These are phyloP conservation scores for Epichloe gansuensis DNA, from an alignment of 2,329 filamentous ascomycete genomes.

Conservation along the genomic window DNA sequence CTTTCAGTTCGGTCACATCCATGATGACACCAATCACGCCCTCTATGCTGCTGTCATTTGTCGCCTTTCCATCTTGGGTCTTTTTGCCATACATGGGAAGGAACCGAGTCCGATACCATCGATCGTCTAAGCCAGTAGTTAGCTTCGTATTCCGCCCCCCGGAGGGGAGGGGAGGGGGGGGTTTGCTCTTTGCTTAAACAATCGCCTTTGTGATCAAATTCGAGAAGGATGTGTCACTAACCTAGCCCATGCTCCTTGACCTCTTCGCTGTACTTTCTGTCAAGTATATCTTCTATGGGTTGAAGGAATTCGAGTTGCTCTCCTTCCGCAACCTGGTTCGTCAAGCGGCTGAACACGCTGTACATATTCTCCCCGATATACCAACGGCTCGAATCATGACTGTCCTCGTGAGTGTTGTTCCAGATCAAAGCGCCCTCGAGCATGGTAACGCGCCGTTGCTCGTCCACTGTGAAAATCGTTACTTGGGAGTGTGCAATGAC, in stretches of 20 bases:
- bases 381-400: constrained; percentile 29
- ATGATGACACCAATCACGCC: constrained; percentile 69
- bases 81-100: constrained; percentile 50
- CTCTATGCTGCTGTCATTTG: constrained; percentile 40
- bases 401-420: constrained; percentile 29
- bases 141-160: background rate
- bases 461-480: constrained; percentile 62
- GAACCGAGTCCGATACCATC: constrained; percentile 61
- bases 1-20: constrained; percentile 62
- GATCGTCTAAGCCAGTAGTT: constrained; percentile 29
- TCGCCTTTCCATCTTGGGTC: constrained; percentile 35
- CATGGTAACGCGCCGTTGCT: constrained; percentile 47
- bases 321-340: constrained; percentile 27
- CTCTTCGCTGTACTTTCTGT: constrained; percentile 46
- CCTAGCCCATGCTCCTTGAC: constrained; percentile 50
- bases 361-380: constrained; percentile 51
- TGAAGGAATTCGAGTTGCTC: constrained; percentile 37
- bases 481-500: constrained; percentile 65
- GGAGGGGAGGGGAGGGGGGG: no score
- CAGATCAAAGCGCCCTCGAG: constrained; percentile 55
- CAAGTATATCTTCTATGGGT: constrained; percentile 51
- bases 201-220: no score
- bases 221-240: constrained; percentile 13
- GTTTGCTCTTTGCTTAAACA: background rate
- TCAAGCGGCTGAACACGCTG: constrained; percentile 45